These are phyloP conservation scores for Boletus barrowsii DNA, from an alignment of 768 basidiomycete genomes.

Conservation along the genomic window DNA sequence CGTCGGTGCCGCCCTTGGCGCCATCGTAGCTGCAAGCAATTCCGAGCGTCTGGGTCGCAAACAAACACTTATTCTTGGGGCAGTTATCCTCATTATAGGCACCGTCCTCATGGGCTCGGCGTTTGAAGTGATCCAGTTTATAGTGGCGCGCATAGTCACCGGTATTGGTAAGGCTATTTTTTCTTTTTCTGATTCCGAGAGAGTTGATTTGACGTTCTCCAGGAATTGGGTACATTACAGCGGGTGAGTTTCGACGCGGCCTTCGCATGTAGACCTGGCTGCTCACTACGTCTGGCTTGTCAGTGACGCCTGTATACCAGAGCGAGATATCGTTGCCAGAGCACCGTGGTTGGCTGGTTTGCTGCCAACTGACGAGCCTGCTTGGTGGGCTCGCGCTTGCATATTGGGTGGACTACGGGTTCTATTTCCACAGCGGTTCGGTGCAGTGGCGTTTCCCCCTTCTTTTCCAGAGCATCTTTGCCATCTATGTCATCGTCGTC, in stretches of 20 bases:
- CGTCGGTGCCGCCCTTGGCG: conserved; percentile 12
- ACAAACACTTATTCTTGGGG: conserved; percentile 6
- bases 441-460: not conserved
- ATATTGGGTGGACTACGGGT: not conserved
- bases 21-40: conserved; percentile 11
- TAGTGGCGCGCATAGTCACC: not conserved
- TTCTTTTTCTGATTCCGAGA: not conserved
- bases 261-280: not conserved
- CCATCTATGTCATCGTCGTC: not conserved
- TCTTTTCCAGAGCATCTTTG: not conserved
- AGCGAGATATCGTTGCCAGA: not conserved
- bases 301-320: not conserved
- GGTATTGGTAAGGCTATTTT: not conserved
- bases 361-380: not conserved
- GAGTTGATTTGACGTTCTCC: not conserved
- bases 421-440: not conserved
- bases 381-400: not conserved
- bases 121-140: not conserved
- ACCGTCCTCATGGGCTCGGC: not conserved
- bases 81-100: not conserved
- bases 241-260: not conserved
- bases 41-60: conserved; percentile 13
- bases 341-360: not conserved
- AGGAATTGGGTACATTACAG: not conserved
- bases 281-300: not conserved